Base-by-base conservation (phyloP, 306 rosid genomes). In the Malus sieversii region DNA sequence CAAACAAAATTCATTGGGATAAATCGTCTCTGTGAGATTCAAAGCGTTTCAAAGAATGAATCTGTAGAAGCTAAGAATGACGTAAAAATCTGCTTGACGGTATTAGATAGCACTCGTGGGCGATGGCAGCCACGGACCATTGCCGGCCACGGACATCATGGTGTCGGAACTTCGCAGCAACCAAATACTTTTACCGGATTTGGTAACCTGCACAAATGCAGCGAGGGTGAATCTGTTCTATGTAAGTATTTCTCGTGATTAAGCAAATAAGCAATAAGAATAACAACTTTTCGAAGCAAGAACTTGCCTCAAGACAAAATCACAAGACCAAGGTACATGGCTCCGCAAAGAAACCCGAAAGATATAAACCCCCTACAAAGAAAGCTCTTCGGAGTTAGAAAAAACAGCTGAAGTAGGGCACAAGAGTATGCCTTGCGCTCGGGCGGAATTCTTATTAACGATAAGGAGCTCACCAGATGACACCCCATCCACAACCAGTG, bases 401-500 rank as follows among this genome's bases (percentile, higher is more conserved):
- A 58, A 42, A 35, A 71, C 13, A 25, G 25, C 8, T 58, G 20
- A 69, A 25, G 42, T 46, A 23, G 53, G 32, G 66, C 66, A 12
- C 12, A 60, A 25, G 35, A 2, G 16, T 5, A 73, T 19, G 33
- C 8, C 40, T 10, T n/a, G 42, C 46, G 27, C 70, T 29, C 65
- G 55, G 20, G 46, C 40, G 18, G 8, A 35, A 51, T 68, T 53
- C 55, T 73, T 78, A 38, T 16, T 27, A 63, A 58, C 68, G 46
- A 77, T 59, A 69, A 10, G 68, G 65, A 68, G 60, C 89, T 82
- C 75, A 87, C 91, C 94, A 89, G 59, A 89, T 85, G 74, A 89
- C 75, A 35, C 94, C 94, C 94, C 94, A 89, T 74, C 91, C 94
- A 68, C 82, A 80, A 72, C 94, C 94, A 65, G 78, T 83, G 72